Conservation (phyloP, 257 asterid species). For the Leonotis leonurus region DNA sequence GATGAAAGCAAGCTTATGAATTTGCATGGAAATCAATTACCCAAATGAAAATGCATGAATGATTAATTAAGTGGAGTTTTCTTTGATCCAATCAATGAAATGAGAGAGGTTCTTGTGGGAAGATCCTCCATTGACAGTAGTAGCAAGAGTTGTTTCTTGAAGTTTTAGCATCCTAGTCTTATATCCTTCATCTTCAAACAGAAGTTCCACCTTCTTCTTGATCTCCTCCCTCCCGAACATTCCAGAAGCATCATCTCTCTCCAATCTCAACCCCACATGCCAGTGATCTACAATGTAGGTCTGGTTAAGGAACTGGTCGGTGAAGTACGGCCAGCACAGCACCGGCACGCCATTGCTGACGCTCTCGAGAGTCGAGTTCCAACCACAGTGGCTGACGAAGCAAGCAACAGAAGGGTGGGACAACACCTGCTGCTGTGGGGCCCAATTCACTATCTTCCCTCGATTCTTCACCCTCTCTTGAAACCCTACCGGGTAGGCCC, state of each 20-base stretch:
- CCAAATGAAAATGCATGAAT: not conserved
- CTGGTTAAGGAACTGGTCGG: slow-evolving; percentile 41
- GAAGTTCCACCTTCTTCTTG: slow-evolving; percentile 24
- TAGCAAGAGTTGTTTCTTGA: slow-evolving; percentile 13
- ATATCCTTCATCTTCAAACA: slow-evolving; percentile 19
- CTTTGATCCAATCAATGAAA: slow-evolving; percentile 42
- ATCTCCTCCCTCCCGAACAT: slow-evolving; percentile 25
- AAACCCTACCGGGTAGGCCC: slow-evolving; percentile 41
- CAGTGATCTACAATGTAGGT: slow-evolving; percentile 41
- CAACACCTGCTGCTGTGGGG: slow-evolving; percentile 41
- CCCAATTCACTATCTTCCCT: slow-evolving; percentile 40
- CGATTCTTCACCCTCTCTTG: slow-evolving; percentile 19
- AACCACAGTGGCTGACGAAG: slow-evolving; percentile 56
- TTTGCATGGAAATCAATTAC: too few relatives aligned
- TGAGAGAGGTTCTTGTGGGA: slow-evolving; percentile 28
- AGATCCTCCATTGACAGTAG: slow-evolving; percentile 27
- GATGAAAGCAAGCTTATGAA: too few relatives aligned
- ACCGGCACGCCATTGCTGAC: slow-evolving; percentile 46
- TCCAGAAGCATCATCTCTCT: slow-evolving; percentile 26
- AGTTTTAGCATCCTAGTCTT: slow-evolving; percentile 28
- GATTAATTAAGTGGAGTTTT: not conserved
- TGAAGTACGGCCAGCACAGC: slow-evolving; percentile 58
- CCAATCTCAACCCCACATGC: slow-evolving; percentile 35
- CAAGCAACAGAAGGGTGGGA: slow-evolving; percentile 51
- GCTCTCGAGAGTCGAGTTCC: slow-evolving; percentile 51